These are phyloP conservation scores for Verbascum thapsus DNA, from an alignment of 257 asterid genomes.

Conservation along the genomic window DNA sequence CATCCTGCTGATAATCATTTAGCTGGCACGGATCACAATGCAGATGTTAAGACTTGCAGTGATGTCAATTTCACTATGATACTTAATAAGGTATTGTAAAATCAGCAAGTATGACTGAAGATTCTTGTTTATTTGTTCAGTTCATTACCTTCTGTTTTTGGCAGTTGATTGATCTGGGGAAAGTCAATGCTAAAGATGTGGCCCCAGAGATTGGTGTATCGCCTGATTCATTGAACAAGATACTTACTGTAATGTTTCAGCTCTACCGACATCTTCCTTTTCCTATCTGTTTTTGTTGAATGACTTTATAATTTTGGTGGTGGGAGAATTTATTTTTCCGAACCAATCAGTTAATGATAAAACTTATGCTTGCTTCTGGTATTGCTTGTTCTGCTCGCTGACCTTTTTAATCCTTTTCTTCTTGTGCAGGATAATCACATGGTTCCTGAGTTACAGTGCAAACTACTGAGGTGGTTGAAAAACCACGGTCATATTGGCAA, in stretches of 20 bases:
- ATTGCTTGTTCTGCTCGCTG: conserved; percentile 13
- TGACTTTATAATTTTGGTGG: conserved; percentile 4
- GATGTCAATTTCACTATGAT: conserved; percentile 50
- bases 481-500: conserved; percentile 60
- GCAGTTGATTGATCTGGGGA: conserved; percentile 81
- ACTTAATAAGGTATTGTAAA: conserved; percentile 71
- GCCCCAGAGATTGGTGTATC: conserved; percentile 83
- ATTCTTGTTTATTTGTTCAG: conserved; percentile 15
- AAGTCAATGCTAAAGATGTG: conserved; percentile 64
- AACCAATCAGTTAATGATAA: not conserved
- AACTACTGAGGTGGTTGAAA: conserved; percentile 74
- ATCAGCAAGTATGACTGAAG: conserved; percentile 5
- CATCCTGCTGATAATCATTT: conserved; percentile 37
- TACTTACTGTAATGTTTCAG: conserved; percentile 63
- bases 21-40: conserved; percentile 38
- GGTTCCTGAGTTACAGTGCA: conserved; percentile 55
- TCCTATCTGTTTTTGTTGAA: conserved; percentile 22
- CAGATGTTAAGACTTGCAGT: conserved; percentile 40
- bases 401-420: conserved; percentile 20
- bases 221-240: conserved; percentile 55
- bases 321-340: conserved; percentile 18
- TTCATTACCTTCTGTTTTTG: conserved; percentile 24
- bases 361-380: not conserved
- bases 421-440: conserved; percentile 63
- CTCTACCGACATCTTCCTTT: conserved; percentile 22